phyloP scores from a whole-genome alignment of 1,284 basidiomycete genomes.

The Marasmius sp. region DNA sequence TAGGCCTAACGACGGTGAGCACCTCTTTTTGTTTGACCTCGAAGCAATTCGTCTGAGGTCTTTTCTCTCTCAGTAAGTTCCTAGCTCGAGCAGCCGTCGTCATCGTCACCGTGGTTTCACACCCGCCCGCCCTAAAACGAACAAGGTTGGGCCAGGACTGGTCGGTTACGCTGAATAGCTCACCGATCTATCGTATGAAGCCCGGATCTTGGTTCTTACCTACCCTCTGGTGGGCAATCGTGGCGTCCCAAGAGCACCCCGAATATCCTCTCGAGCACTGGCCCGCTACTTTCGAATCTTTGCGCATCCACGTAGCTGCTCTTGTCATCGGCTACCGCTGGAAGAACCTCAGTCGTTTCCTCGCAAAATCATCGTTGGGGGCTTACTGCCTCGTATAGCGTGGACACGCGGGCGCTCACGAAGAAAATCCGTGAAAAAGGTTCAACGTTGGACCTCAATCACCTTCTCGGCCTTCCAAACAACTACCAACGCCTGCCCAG shows the following conservation, averaged over 20 bases:
- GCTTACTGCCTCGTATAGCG: conserved; percentile 94
- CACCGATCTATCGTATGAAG: conserved; percentile 98
- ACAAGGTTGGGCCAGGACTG: conserved; percentile 69
- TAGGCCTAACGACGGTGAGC: too few relatives aligned
- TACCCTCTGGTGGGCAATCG: conserved; percentile 98
- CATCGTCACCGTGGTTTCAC: too few relatives aligned
- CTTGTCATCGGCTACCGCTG: conserved; percentile 95
- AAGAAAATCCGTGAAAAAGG: conserved; percentile 96
- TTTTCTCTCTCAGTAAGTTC: too few relatives aligned
- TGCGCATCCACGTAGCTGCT: conserved; percentile 90
- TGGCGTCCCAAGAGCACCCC: conserved; percentile 87
- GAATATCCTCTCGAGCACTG: conserved; percentile 57
- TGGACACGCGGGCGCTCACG: conserved; percentile 97
- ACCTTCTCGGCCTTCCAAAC: too few relatives aligned
- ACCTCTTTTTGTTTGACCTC: too few relatives aligned
- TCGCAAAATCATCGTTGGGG: conserved; percentile 87
- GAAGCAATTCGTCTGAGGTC: too few relatives aligned
- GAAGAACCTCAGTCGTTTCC: conserved; percentile 93
- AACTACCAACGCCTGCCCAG: too few relatives aligned
- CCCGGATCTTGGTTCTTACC: conserved; percentile 96
- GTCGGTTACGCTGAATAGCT: conserved; percentile 98
- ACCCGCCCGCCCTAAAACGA: too few relatives aligned
- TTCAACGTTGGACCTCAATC: conserved; percentile 90
- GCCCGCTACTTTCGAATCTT: conserved; percentile 89
- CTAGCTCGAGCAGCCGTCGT: too few relatives aligned